Evolutionary conservation across 1,284 basidiomycete genomes (phyloP).

Genomic region (Chiua sp.): DNA sequence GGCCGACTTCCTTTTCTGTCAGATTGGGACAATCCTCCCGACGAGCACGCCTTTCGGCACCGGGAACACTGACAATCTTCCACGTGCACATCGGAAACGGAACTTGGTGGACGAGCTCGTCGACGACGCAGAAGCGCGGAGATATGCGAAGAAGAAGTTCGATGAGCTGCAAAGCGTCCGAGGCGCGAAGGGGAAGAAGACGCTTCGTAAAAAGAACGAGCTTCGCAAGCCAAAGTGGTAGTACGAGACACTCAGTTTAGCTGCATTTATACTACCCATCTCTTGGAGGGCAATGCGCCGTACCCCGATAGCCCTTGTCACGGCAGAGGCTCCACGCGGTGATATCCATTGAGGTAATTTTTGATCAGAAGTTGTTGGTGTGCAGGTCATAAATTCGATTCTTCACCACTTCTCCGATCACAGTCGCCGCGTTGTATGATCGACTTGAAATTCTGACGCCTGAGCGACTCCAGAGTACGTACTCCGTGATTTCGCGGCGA

Average conservation of each 20-base stretch:
- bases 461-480: not conserved
- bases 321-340: not conserved
- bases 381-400: conserved; percentile 10
- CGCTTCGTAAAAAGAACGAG: conserved; percentile 69
- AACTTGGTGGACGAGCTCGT: conserved; percentile 91
- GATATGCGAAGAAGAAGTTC: conserved; percentile 96
- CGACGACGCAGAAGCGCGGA: conserved; percentile 83
- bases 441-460: not conserved
- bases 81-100: conserved; percentile 71
- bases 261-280: conserved; percentile 8
- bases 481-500: not conserved
- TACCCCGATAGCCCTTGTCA: not conserved
- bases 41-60: conserved; percentile 79
- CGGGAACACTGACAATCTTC: conserved; percentile 72
- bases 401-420: conserved; percentile 20
- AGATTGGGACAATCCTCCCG: conserved; percentile 91
- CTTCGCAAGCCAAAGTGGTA: conserved; percentile 74
- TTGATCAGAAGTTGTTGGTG: not conserved
- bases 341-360: conserved; percentile 9
- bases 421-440: conserved; percentile 10
- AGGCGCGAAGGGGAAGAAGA: no score
- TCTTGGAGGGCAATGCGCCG: conserved; percentile 1
- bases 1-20: conserved; percentile 13
- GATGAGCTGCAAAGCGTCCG: conserved; percentile 84
- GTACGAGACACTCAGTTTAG: conserved; percentile 25